A percentile compares a stretch with the other conserved stretches of the same genome.
Conservation (phyloP, 805 yeast species). For the Saccharomycopsis fermentans region DNA sequence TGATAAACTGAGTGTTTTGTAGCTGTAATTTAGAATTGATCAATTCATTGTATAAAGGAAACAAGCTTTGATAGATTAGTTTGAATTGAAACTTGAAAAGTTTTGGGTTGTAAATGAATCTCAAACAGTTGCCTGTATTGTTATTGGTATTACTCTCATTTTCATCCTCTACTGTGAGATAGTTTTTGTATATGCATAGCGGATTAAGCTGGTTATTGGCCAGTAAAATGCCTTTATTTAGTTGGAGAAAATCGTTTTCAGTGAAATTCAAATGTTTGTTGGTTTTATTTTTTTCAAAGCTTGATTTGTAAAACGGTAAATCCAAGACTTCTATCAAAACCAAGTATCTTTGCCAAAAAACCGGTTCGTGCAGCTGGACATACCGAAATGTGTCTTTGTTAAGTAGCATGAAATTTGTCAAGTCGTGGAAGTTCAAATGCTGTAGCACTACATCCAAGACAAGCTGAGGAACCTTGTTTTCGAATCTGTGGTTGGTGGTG, state of each 20-base stretch:
- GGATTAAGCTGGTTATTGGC: conserved; percentile 6
- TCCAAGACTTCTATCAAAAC: conserved; percentile 7
- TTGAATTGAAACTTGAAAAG: conserved; percentile 28
- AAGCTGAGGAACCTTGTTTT: conserved; percentile 4
- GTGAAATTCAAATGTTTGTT: conserved; percentile 3
- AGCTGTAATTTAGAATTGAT: conserved; percentile 29
- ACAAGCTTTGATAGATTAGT: conserved; percentile 30
- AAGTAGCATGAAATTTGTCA: conserved; percentile 10
- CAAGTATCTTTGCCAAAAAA: conserved; percentile 11
- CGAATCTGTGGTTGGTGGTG: neutral
- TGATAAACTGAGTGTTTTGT: conserved; percentile 36
- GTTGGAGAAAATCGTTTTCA: conserved; percentile 6
- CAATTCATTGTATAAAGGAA: conserved; percentile 38
- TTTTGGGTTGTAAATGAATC: conserved; percentile 20
- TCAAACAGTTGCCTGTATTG: neutral
- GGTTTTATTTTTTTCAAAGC: neutral
- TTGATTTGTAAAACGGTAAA: neutral
- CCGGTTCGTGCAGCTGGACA: conserved; percentile 8
- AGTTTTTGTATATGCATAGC: conserved; percentile 8
- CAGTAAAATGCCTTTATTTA: conserved; percentile 9
- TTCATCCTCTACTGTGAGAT: conserved; percentile 1
- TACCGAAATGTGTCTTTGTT: conserved; percentile 15
- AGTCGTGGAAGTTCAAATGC: conserved; percentile 11
- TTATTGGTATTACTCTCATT: neutral
- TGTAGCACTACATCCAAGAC: conserved; percentile 12